Percentiles rank a stretch among this genome's conserved stretches.
Evolutionary conservation across 805 yeast genomes (phyloP).

Genomic region (Wickerhamiella azyma): DNA sequence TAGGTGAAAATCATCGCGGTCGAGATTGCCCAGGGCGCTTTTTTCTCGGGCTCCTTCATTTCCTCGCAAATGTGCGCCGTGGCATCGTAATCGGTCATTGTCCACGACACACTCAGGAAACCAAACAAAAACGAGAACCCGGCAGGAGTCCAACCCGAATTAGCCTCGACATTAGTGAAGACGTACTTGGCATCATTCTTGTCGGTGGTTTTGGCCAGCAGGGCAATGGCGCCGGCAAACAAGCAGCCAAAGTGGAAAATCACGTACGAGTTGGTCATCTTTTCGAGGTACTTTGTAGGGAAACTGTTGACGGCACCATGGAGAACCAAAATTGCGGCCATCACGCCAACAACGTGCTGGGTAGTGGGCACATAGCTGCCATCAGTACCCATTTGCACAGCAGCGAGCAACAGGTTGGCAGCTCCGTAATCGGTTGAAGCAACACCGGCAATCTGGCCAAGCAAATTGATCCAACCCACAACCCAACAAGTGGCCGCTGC

Average conservation of each 20-base stretch:
- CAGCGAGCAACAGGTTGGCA: constrained; percentile 25
- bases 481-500: constrained; percentile 42
- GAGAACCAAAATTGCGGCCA: constrained; percentile 33
- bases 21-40: constrained; percentile 47
- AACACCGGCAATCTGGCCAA: constrained; percentile 26
- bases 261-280: constrained; percentile 39
- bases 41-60: constrained; percentile 38
- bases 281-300: constrained; percentile 37
- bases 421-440: constrained; percentile 27
- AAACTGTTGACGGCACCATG: constrained; percentile 40
- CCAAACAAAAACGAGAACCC: constrained; percentile 49
- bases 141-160: constrained; percentile 37
- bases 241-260: constrained; percentile 37
- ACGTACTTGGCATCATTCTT: constrained; percentile 34
- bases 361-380: constrained; percentile 23
- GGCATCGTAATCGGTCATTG: constrained; percentile 64
- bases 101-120: constrained; percentile 31
- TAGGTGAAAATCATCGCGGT: constrained; percentile 30
- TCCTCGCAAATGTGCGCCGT: constrained; percentile 69
- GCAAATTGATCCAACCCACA: constrained; percentile 39
- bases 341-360: constrained; percentile 21
- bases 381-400: constrained; percentile 25
- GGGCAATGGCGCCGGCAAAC: constrained; percentile 38
- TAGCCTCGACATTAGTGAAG: constrained; percentile 35
- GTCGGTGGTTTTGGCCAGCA: constrained; percentile 39